phyloP scores from a whole-genome alignment of 2,329 filamentous ascomycete species.

The Ascochyta koolunga region DNA sequence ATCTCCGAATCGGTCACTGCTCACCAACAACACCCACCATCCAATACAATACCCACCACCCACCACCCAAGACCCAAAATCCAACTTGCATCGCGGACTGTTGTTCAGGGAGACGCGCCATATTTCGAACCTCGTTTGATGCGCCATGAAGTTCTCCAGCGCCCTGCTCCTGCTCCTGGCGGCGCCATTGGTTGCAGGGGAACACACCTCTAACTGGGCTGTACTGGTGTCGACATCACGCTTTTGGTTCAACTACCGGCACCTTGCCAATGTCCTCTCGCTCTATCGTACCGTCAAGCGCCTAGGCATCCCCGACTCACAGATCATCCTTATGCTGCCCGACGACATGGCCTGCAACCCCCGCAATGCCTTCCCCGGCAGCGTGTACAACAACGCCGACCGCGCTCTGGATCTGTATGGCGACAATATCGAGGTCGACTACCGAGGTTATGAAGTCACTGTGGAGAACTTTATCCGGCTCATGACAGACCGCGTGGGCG shows the following conservation, averaged over 20 bases:
- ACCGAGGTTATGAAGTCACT: slow-evolving; percentile 96
- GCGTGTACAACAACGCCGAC: slow-evolving; percentile 97
- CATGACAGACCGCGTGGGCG: slow-evolving; percentile 90
- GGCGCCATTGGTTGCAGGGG: slow-evolving; percentile 58
- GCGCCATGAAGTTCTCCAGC: slow-evolving; percentile 34
- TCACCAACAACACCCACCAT: no score
- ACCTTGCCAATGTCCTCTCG: slow-evolving; percentile 95
- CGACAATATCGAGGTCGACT: slow-evolving; percentile 99
- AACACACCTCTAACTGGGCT: slow-evolving; percentile 98
- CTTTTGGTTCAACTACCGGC: slow-evolving; percentile 99
- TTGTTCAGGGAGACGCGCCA: not conserved
- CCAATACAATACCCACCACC: no score
- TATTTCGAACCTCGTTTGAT: not conserved
- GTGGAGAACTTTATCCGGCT: slow-evolving; percentile 98
- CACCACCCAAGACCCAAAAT: no score
- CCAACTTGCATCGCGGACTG: slow-evolving; percentile 25
- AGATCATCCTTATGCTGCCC: slow-evolving; percentile 99
- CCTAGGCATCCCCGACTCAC: slow-evolving; percentile 94
- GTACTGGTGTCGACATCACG: slow-evolving; percentile 98
- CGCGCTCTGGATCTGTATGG: slow-evolving; percentile 95
- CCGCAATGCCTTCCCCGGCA: slow-evolving; percentile 95
- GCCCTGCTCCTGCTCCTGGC: slow-evolving; percentile 38
- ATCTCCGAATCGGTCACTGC: slow-evolving; percentile 42
- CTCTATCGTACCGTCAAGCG: slow-evolving; percentile 98
- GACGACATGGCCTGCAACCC: slow-evolving; percentile 99